A percentile compares a stretch with the other conserved stretches of the same genome.
Evolutionary conservation across 2,329 filamentous ascomycete genomes (phyloP).

Genomic region (Pseudogymnoascus sp.): DNA sequence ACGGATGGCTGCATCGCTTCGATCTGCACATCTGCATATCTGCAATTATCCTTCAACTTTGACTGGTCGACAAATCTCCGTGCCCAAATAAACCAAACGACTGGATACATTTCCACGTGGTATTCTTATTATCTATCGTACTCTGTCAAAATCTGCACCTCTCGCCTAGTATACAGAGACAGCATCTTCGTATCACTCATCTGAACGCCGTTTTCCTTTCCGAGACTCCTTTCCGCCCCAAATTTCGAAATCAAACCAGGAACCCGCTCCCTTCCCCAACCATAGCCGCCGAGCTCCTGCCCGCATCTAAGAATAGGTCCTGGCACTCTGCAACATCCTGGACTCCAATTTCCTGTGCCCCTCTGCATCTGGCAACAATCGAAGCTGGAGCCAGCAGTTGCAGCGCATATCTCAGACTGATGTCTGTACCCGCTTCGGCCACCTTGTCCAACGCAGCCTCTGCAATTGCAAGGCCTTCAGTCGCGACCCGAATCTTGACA

Average conservation of each 20-base stretch:
- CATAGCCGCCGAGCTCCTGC: constrained; percentile 65
- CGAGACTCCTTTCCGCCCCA: constrained; percentile 1
- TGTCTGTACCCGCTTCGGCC: constrained; percentile 74
- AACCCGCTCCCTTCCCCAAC: constrained; percentile 55
- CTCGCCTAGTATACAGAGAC: constrained; percentile 3
- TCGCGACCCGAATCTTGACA: constrained; percentile 72
- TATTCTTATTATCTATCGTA: constrained; percentile 9
- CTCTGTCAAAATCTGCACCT: not conserved
- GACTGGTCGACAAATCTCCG: not conserved
- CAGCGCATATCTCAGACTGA: constrained; percentile 86
- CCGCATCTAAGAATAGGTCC: constrained; percentile 74
- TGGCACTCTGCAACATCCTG: constrained; percentile 74
- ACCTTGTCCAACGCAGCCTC: constrained; percentile 83
- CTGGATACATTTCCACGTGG: constrained; percentile 2
- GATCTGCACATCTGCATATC: not conserved
- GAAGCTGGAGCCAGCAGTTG: constrained; percentile 62
- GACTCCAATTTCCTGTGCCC: constrained; percentile 66
- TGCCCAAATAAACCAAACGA: not conserved
- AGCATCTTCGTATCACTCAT: constrained; percentile 5
- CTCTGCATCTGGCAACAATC: constrained; percentile 81
- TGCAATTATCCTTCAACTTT: not conserved
- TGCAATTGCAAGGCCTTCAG: constrained; percentile 69
- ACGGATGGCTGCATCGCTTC: not conserved
- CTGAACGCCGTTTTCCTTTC: constrained; percentile 9
- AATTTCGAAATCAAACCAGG: constrained; percentile 31